phyloP scores from a whole-genome alignment of 2,329 filamentous ascomycete genomes.

The Zarea fungicola region DNA sequence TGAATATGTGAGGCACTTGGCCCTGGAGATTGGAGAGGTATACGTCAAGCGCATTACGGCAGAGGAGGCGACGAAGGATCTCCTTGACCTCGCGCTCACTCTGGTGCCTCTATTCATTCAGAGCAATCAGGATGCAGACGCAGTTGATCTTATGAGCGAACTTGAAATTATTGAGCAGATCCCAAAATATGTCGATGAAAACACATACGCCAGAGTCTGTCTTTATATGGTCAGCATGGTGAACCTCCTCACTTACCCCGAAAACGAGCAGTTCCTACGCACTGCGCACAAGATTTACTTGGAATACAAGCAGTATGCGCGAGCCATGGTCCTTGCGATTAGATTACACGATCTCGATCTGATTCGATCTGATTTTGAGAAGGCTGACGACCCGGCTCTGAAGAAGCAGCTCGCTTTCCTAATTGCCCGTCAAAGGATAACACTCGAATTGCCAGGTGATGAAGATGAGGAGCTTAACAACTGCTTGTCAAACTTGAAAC shows the following conservation, averaged over 20 bases:
- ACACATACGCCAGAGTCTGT: slow-evolving; percentile 90
- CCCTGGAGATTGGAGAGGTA: slow-evolving; percentile 91
- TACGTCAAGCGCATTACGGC: slow-evolving; percentile 82
- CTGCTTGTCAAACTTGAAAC: slow-evolving; percentile 78
- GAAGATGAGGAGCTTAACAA: slow-evolving; percentile 73
- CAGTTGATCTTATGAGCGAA: slow-evolving; percentile 94
- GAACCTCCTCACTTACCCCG: slow-evolving; percentile 91
- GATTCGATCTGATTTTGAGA: slow-evolving; percentile 75
- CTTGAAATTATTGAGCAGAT: slow-evolving; percentile 95
- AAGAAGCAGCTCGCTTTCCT: slow-evolving; percentile 94
- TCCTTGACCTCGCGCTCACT: slow-evolving; percentile 76
- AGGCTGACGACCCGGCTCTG: slow-evolving; percentile 72
- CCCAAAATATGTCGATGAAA: slow-evolving; percentile 81
- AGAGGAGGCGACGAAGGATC: slow-evolving; percentile 77
- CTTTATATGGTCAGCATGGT: slow-evolving; percentile 99
- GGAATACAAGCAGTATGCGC: slow-evolving; percentile 84
- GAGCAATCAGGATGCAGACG: slow-evolving; percentile 97
- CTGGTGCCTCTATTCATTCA: slow-evolving; percentile 93
- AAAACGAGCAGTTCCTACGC: slow-evolving; percentile 91
- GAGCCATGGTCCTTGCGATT: slow-evolving; percentile 92
- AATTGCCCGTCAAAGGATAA: slow-evolving; percentile 85
- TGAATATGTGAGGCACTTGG: slow-evolving; percentile 94
- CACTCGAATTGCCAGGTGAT: slow-evolving; percentile 63
- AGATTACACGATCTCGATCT: slow-evolving; percentile 81
- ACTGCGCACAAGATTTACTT: slow-evolving; percentile 94